Conservation (phyloP, 495 filamentous ascomycete species). For the Talaromyces ruber region DNA sequence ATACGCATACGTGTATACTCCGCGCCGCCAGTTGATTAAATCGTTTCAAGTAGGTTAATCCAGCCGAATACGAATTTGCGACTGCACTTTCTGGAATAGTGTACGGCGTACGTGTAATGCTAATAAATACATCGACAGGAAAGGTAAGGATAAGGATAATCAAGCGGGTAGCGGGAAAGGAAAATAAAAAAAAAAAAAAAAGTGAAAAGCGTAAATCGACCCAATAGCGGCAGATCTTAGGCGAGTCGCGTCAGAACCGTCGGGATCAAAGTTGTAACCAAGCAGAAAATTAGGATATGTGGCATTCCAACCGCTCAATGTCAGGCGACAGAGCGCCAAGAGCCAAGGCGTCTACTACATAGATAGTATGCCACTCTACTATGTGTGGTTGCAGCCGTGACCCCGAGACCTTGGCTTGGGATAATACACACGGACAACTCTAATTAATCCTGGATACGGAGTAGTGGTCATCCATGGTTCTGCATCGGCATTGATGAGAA, state of each 20-base stretch:
- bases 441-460: not conserved
- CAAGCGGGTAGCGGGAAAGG: not conserved
- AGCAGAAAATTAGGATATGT: not conserved
- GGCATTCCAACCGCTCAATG: not conserved
- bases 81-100: not conserved
- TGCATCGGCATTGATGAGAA: not conserved
- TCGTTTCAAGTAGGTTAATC: not conserved
- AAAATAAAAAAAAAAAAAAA: no score
- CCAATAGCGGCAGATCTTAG: conserved; percentile 3
- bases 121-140: not conserved
- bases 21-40: not conserved
- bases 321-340: not conserved
- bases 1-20: not conserved
- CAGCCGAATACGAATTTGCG: not conserved
- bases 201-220: not conserved
- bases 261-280: not conserved
- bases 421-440: not conserved
- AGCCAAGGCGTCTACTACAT: not conserved
- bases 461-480: not conserved
- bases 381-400: not conserved
- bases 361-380: no score
- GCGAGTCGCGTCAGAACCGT: not conserved
- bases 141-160: not conserved
- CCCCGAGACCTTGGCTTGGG: not conserved
- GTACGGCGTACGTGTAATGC: not conserved